Base-by-base conservation (phyloP, 306 rosid genomes). In the Pterocarpus macrocarpus region DNA sequence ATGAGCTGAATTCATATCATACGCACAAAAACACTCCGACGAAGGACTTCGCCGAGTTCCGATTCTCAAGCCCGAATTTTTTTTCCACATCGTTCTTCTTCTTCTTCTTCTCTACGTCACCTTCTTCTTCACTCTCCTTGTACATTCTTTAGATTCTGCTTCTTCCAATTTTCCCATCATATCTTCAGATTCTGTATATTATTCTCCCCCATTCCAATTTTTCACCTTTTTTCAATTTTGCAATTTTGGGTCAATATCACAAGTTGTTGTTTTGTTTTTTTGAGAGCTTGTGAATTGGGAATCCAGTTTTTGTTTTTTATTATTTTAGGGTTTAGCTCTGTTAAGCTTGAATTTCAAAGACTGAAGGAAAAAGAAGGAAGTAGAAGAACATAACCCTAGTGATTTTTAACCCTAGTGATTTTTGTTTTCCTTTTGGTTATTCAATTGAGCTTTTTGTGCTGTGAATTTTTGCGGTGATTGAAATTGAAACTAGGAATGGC, bases 401-500 rank as follows among this genome's bases (percentile, higher is more conserved):
- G 55, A 17, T 36, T 56, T 55, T 59, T 45, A 83, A 41, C 64
- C 79, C 78, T 75, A 77, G 52, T 52, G 38, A 14, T 30, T 67
- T 39, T 65, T 45, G 16, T 14, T 50, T 13, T 50, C 12, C 12
- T 47, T 45, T 34, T 16, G 38, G 39, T 58, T 16, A 22, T 22
- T 12, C 53, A 7, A 7, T 70, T 74, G 10, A 57, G 52, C 30
- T 45, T 55, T 36, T 66, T 32, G 6, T 32, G 17, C 12, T 52
- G 53, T 38, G 15, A 66, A 38, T 39, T 66, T 74, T 50, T 50
- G 57, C 4, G 4, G 65, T 15, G 44, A 59, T 79, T 28, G 74
- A 16, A 55, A 61, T 14, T 1, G 50, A 69, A n/a, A 13, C 49
- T 33, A 67, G 66, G 39, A 71, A 96, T 96, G 99, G 98, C 98